These are phyloP conservation scores for Sarocladium strictum DNA, from an alignment of 2,329 filamentous ascomycete species.

Conservation along the genomic window DNA sequence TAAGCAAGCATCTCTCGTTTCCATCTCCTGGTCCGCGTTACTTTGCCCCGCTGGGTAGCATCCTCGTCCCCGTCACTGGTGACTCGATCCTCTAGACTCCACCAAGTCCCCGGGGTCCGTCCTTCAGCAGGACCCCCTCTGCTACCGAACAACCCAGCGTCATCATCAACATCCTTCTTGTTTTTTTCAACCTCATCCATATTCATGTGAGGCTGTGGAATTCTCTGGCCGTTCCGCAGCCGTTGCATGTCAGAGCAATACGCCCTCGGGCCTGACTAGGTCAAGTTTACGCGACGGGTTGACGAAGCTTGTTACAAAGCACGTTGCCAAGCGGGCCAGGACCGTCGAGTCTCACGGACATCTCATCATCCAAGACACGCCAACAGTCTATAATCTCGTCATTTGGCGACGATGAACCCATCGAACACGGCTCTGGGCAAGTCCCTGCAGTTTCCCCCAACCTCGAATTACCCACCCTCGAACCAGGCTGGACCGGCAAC, in stretches of 20 bases:
- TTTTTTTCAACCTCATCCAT: too few species aligned
- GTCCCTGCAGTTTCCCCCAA: conserved; percentile 42
- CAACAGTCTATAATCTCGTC: background rate
- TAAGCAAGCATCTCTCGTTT: background rate
- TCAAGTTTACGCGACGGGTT: background rate
- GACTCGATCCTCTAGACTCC: conserved; percentile 5
- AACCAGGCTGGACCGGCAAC: conserved; percentile 35
- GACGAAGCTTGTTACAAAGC: background rate
- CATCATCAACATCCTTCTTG: background rate
- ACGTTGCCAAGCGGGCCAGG: conserved; percentile 2
- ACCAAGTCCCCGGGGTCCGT: background rate
- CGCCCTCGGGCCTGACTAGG: background rate
- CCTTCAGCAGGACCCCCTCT: conserved; percentile 6
- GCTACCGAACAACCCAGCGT: background rate
- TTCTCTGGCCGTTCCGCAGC: background rate
- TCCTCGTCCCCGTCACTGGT: background rate
- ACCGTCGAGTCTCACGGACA: background rate
- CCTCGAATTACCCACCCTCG: conserved; percentile 34
- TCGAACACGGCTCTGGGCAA: conserved; percentile 37
- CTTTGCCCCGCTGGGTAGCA: conserved; percentile 3
- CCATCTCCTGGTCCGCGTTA: background rate
- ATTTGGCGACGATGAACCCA: conserved; percentile 26
- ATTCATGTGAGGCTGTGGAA: background rate
- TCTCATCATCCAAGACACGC: background rate
- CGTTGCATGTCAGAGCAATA: background rate